Conservation (phyloP, 768 basidiomycete genomes). For the Xerocomus brunneocitrinus region DNA sequence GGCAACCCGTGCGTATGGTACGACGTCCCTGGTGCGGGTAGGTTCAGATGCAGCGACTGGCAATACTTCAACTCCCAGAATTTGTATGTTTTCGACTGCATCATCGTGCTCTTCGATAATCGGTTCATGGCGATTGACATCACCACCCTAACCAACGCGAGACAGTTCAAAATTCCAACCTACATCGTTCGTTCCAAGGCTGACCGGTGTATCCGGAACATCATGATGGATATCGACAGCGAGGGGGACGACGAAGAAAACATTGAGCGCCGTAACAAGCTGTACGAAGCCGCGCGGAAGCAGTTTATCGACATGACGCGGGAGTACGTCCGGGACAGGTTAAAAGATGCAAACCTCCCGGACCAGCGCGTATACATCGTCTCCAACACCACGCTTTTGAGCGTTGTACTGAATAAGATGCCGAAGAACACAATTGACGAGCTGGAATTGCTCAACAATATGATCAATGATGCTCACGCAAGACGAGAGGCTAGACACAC, state of each 20-base stretch:
- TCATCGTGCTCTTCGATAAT: conserved; percentile 30
- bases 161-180: conserved; percentile 29
- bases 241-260: conserved; percentile 5
- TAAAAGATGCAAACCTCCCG: conserved; percentile 16
- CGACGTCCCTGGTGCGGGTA: conserved; percentile 34
- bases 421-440: conserved; percentile 22
- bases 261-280: background rate
- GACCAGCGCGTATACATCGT: conserved; percentile 26
- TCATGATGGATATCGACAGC: conserved; percentile 17
- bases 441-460: conserved; percentile 17
- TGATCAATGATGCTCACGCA: background rate
- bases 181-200: conserved; percentile 37
- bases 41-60: conserved; percentile 30
- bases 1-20: conserved; percentile 29
- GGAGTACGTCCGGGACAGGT: conserved; percentile 12
- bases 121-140: conserved; percentile 32
- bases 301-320: conserved; percentile 21
- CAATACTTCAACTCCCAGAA: conserved; percentile 35
- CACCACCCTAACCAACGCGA: conserved; percentile 29
- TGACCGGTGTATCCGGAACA: conserved; percentile 26
- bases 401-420: conserved; percentile 13
- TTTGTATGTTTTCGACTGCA: conserved; percentile 33
- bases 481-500: background rate
- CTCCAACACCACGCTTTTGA: conserved; percentile 15
- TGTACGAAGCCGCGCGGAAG: conserved; percentile 13